These are phyloP conservation scores for Tricladium varicosporioides DNA, from an alignment of 2,329 filamentous ascomycete genomes.

Conservation along the genomic window DNA sequence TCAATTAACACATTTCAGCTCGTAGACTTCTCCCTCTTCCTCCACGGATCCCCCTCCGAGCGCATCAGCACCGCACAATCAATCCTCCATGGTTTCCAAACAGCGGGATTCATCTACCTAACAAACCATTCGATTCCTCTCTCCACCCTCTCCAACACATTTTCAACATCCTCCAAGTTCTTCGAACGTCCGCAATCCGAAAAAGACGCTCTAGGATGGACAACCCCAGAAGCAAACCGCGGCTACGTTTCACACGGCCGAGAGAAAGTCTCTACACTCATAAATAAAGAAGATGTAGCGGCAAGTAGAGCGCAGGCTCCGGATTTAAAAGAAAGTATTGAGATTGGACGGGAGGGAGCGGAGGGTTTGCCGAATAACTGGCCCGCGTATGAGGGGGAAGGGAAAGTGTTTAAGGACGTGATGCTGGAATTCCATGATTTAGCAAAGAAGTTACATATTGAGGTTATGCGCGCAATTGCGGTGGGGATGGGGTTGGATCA, in stretches of 20 bases:
- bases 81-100: slow-evolving; percentile 78
- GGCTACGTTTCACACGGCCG: slow-evolving; percentile 59
- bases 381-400: slow-evolving; percentile 56
- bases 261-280: slow-evolving; percentile 27
- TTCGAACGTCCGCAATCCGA: slow-evolving; percentile 57
- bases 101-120: slow-evolving; percentile 86
- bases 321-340: slow-evolving; percentile 64
- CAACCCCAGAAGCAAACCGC: slow-evolving; percentile 68
- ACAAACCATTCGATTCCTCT: slow-evolving; percentile 71
- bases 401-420: slow-evolving; percentile 60
- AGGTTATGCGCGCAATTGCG: slow-evolving; percentile 82
- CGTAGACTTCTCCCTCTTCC: slow-evolving; percentile 76
- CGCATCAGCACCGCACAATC: slow-evolving; percentile 66
- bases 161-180: slow-evolving; percentile 67
- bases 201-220: slow-evolving; percentile 70
- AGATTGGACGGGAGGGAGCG: slow-evolving; percentile 61
- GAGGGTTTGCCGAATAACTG: slow-evolving; percentile 71
- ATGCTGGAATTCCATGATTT: slow-evolving; percentile 75
- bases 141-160: slow-evolving; percentile 58
- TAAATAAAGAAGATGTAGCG: slow-evolving; percentile 34
- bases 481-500: slow-evolving; percentile 73
- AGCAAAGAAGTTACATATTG: slow-evolving; percentile 71
- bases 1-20: slow-evolving; percentile 48
- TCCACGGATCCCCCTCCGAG: slow-evolving; percentile 57
- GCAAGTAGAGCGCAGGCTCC: slow-evolving; percentile 55